Base-by-base conservation (phyloP, 257 asterid genomes). In the Solanum dulcamara region DNA sequence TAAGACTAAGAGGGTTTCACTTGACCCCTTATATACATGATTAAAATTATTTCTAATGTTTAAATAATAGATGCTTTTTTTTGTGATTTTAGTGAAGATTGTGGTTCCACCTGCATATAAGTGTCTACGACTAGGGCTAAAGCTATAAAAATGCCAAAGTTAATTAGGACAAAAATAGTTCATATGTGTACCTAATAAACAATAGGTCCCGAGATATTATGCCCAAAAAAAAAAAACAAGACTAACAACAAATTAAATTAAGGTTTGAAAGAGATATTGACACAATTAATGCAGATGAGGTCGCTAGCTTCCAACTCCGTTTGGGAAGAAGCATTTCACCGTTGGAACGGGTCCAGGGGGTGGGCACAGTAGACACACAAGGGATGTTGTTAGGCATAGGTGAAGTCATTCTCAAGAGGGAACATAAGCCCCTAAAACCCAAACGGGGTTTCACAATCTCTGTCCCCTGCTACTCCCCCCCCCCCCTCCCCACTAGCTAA, bases 381-480 rank as follows among this genome's bases (percentile, higher is more conserved):
- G 66, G 84, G 84, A 82, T 86, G 80, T 44, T 82, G 59, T 74
- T 26, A 28, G 50, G 70, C 38, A 24, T 75, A 26, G 20, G 68
- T 84, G 22, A 80, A 40, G 89, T 87, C 87, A 87, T 87, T 87
- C 85, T 79, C 83, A 79, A 48, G 64, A 48, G 83, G 83, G 83
- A 79, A 79, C 83, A 79, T 30, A 48, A 30, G 30, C 83, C 15
- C 83, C 44, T 46, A 79, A 79, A 3, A 30, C 64, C 83, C 66
- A 79, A 28, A 48, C 66, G 83, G 83, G 83, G 64, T 79, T 79
- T 79, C 83, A 48, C 66, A 79, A 79, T 87, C 85, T 26, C 30
- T 83, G 85, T 79, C 85, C 89, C 87, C 62, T 18, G 6, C 64
- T 50, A 17, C 64, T 75, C n/a, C n/a, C n/a, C n/a, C n/a, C n/a